Percentiles rank a stretch among this genome's conserved stretches.
Evolutionary conservation across 2,329 filamentous ascomycete genomes (phyloP).

Genomic region (Nigrospora oryzae): DNA sequence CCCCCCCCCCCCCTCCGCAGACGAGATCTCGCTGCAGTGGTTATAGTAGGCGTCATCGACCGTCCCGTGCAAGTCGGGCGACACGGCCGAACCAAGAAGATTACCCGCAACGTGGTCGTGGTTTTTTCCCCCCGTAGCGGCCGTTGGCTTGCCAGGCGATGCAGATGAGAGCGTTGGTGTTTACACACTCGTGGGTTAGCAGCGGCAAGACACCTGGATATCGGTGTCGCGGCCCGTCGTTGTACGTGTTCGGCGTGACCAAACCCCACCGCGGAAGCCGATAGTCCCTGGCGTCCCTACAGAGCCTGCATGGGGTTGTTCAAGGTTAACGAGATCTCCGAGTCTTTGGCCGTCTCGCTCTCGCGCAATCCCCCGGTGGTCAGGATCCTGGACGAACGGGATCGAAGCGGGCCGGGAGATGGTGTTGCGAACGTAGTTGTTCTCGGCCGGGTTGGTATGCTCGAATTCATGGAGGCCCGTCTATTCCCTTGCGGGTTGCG

Average conservation of each 20-base stretch:
- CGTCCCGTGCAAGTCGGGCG: slow-evolving; percentile 53
- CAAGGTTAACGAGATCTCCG: slow-evolving; percentile 24
- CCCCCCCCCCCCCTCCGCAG: slow-evolving; percentile 60
- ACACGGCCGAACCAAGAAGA: slow-evolving; percentile 65
- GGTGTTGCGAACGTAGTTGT: slow-evolving; percentile 32
- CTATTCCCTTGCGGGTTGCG: no score
- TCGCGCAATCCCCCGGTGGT: slow-evolving; percentile 30
- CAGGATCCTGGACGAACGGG: slow-evolving; percentile 27
- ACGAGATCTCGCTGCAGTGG: slow-evolving; percentile 40
- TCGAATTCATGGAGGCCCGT: slow-evolving; percentile 34
- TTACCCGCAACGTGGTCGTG: slow-evolving; percentile 64
- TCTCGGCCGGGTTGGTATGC: slow-evolving; percentile 32
- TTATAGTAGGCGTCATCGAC: slow-evolving; percentile 63
- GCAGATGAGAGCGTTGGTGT: slow-evolving; percentile 65
- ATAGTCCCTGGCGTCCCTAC: slow-evolving; percentile 44
- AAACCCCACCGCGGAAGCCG: slow-evolving; percentile 57
- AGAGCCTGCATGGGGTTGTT: slow-evolving; percentile 28
- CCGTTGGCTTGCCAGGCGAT: slow-evolving; percentile 63
- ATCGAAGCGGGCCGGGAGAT: slow-evolving; percentile 33
- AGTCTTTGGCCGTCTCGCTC: slow-evolving; percentile 51
- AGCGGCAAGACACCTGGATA: slow-evolving; percentile 61
- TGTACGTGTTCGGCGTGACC: slow-evolving; percentile 55
- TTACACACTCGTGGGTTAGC: slow-evolving; percentile 59
- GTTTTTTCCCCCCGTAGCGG: slow-evolving; percentile 54
- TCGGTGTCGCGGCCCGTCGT: slow-evolving; percentile 65